Conservation (phyloP, 176 grass and related monocot genomes). For the Microstegium vimineum region DNA sequence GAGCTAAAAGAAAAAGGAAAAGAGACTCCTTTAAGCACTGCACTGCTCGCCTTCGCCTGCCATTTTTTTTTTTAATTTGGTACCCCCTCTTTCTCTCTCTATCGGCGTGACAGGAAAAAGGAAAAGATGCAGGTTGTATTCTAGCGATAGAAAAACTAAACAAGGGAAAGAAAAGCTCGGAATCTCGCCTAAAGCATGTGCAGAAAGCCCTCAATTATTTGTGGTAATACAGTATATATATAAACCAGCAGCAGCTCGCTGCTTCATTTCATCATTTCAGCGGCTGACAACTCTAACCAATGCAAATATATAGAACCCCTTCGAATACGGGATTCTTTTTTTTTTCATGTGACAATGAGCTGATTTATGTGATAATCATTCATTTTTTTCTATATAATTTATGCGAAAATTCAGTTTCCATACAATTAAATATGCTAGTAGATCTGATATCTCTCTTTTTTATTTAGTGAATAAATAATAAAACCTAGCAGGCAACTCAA, state of each 20-base stretch:
- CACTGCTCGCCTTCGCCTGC: neutral
- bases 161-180: constrained; percentile 37
- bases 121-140: constrained; percentile 55
- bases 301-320: neutral
- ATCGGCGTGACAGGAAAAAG: constrained; percentile 40
- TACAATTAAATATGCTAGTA: neutral
- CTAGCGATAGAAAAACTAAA: constrained; percentile 30
- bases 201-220: constrained; percentile 59
- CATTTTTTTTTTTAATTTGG: constrained; percentile 14
- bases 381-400: too few species aligned
- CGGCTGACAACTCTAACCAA: neutral
- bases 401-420: too few species aligned
- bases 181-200: constrained; percentile 72
- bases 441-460: neutral
- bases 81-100: neutral
- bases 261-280: neutral
- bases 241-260: neutral
- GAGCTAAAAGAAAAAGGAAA: constrained; percentile 57
- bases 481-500: neutral
- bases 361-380: too few species aligned
- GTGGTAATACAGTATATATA: too few species aligned
- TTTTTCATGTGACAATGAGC: too few species aligned
- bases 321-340: neutral
- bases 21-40: constrained; percentile 46
- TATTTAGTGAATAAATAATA: neutral